A percentile compares a stretch with the other conserved stretches of the same genome.
Evolutionary conservation across 129 eudicot genomes (phyloP).

Genomic region (Pseudognaphalium luteoalbum): DNA sequence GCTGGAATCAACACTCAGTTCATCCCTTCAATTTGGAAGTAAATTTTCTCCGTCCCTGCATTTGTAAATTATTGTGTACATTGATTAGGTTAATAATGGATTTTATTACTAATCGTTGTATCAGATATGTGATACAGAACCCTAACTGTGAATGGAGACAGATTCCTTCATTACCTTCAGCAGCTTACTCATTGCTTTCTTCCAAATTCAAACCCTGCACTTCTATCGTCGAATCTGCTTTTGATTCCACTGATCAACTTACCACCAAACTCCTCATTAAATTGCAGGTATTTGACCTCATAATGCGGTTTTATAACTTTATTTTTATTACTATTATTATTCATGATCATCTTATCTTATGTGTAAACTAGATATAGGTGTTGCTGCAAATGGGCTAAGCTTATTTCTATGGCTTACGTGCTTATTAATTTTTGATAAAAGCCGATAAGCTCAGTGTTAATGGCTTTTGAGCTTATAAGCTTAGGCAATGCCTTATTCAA

Average conservation of each 20-base stretch:
- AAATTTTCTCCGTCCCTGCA: constrained; percentile 3
- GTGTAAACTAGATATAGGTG: neutral
- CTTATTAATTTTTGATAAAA: too few relatives aligned
- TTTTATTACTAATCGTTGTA: neutral
- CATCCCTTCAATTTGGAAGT: constrained; percentile 96
- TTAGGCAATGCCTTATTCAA: neutral
- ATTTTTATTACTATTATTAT: neutral
- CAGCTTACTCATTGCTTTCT: constrained; percentile 70
- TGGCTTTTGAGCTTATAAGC: neutral
- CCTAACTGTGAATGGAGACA: constrained; percentile 83
- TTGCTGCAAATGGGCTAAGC: neutral
- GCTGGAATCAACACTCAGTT: constrained; percentile 68
- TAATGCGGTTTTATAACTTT: neutral
- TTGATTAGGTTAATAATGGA: neutral
- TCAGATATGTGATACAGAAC: constrained; percentile 72
- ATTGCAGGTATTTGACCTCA: constrained; percentile 51
- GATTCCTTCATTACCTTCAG: constrained; percentile 78
- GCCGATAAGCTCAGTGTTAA: too few relatives aligned
- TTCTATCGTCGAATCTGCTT: constrained; percentile 62
- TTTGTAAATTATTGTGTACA: neutral
- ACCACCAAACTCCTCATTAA: constrained; percentile 92
- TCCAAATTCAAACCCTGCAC: constrained; percentile 68
- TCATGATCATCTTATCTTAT: neutral
- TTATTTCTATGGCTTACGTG: too few relatives aligned
- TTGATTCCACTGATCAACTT: constrained; percentile 66